These are phyloP conservation scores for Penicillium coprophilum DNA, from an alignment of 495 filamentous ascomycete genomes.

Conservation along the genomic window DNA sequence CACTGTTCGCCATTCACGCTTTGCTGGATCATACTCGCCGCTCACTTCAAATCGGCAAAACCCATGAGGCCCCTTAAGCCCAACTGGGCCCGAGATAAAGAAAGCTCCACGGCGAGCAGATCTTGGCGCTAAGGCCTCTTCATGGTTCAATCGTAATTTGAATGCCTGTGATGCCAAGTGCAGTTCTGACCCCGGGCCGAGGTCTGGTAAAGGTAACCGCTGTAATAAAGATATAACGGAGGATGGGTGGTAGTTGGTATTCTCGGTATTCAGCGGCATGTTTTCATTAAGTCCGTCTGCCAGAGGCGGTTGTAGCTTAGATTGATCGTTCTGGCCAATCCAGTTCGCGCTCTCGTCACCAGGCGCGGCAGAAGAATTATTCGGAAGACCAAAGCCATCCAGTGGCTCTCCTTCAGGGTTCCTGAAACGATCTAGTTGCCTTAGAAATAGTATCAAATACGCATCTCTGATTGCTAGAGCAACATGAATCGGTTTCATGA, in stretches of 20 bases:
- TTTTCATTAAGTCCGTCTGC: conserved; percentile 18
- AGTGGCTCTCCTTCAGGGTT: conserved; percentile 17
- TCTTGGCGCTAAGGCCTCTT: conserved; percentile 19
- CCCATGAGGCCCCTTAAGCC: conserved; percentile 58
- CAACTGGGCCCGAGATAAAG: conserved; percentile 63
- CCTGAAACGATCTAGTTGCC: conserved; percentile 33
- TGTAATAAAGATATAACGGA: conserved; percentile 38
- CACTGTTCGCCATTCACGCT: conserved; percentile 37
- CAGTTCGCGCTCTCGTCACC: conserved; percentile 22
- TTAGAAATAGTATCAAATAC: conserved; percentile 31
- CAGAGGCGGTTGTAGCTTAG: conserved; percentile 24
- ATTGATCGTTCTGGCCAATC: conserved; percentile 24
- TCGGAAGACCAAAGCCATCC: conserved; percentile 17
- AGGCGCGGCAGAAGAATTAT: conserved; percentile 15
- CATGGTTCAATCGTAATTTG: conserved; percentile 47
- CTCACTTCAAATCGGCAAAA: conserved; percentile 57
- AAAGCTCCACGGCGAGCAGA: conserved; percentile 64
- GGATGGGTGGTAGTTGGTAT: conserved; percentile 34
- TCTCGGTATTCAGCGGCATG: conserved; percentile 17
- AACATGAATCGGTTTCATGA: conserved; percentile 36
- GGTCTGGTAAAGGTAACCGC: conserved; percentile 37
- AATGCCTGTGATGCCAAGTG: conserved; percentile 53
- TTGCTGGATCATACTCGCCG: conserved; percentile 60
- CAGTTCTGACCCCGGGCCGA: conserved; percentile 41
- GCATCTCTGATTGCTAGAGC: conserved; percentile 41